phyloP scores from a whole-genome alignment of 495 filamentous ascomycete species.

The Clohesyomyces aquaticus region DNA sequence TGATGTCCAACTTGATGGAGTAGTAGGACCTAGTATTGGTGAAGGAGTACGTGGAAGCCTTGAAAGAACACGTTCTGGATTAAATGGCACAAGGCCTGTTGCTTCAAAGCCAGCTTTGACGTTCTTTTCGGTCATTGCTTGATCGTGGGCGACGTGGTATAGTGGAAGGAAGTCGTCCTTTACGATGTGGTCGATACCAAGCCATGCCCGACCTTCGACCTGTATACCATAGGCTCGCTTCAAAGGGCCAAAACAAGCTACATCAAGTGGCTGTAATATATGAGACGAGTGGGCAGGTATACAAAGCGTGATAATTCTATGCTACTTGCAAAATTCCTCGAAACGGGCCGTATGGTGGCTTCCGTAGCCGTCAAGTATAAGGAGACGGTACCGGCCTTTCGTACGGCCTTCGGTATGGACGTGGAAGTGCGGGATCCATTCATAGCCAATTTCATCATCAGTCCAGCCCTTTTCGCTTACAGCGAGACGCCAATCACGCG shows the following conservation, averaged over 20 bases:
- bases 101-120: slow-evolving; percentile 26
- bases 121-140: slow-evolving; percentile 16
- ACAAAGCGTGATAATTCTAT: slow-evolving; percentile 28
- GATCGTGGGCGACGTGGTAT: slow-evolving; percentile 4
- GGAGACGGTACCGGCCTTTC: too few relatives aligned
- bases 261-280: slow-evolving; percentile 35
- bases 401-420: too few relatives aligned
- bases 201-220: neutral
- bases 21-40: neutral
- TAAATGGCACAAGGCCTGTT: slow-evolving; percentile 24
- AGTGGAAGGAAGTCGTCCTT: neutral
- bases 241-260: slow-evolving; percentile 26
- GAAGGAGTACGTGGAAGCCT: neutral
- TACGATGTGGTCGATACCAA: neutral
- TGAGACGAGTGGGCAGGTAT: slow-evolving; percentile 36
- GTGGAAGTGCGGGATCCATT: too few relatives aligned
- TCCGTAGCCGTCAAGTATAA: too few relatives aligned
- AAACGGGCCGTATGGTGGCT: too few relatives aligned
- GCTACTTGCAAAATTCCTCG: slow-evolving; percentile 3
- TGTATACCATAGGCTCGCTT: slow-evolving; percentile 1
- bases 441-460: too few relatives aligned
- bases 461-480: too few relatives aligned
- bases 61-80: slow-evolving; percentile 10
- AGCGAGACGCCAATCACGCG: too few relatives aligned
- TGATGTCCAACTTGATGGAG: neutral